phyloP scores from a whole-genome alignment of 2,329 filamentous ascomycete genomes.

The Paraphaeosphaeria sporulosa region DNA sequence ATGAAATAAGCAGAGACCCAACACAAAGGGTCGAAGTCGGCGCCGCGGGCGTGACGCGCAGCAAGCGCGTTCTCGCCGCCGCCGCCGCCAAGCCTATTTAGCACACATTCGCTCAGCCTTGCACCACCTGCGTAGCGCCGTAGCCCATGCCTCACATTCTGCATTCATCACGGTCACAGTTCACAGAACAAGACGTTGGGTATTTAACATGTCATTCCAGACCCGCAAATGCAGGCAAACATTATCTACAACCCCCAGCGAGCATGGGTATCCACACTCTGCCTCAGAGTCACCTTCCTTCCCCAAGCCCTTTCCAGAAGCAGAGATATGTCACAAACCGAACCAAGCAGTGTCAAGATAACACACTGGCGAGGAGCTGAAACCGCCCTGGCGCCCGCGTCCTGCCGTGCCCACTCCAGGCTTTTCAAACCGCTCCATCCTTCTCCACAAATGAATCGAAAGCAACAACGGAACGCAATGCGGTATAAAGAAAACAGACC shows the following conservation, averaged over 20 bases:
- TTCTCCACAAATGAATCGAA: slow-evolving; percentile 16
- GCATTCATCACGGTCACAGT: neutral
- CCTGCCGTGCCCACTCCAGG: neutral
- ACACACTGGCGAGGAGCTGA: neutral
- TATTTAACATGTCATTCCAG: slow-evolving; percentile 4
- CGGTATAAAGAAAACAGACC: slow-evolving; percentile 1
- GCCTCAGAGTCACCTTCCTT: neutral
- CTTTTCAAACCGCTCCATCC: slow-evolving; percentile 8
- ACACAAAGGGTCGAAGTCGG: slow-evolving; percentile 27
- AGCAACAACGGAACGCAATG: slow-evolving; percentile 23
- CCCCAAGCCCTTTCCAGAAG: neutral
- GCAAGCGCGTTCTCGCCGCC: slow-evolving; percentile 28
- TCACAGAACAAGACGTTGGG: neutral
- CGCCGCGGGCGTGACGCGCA: slow-evolving; percentile 32
- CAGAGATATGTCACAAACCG: slow-evolving; percentile 18
- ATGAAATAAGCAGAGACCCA: slow-evolving; percentile 16
- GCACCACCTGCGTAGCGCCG: neutral
- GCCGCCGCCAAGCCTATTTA: slow-evolving; percentile 14
- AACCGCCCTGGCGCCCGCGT: slow-evolving; percentile 8
- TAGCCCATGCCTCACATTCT: neutral
- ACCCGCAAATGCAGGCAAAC: slow-evolving; percentile 6
- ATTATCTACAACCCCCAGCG: slow-evolving; percentile 20
- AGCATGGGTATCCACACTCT: neutral
- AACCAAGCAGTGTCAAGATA: slow-evolving; percentile 4
- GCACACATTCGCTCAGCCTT: neutral